These are phyloP conservation scores for Hymenoscyphus fraxineus DNA, from an alignment of 2,329 filamentous ascomycete genomes.

Conservation along the genomic window DNA sequence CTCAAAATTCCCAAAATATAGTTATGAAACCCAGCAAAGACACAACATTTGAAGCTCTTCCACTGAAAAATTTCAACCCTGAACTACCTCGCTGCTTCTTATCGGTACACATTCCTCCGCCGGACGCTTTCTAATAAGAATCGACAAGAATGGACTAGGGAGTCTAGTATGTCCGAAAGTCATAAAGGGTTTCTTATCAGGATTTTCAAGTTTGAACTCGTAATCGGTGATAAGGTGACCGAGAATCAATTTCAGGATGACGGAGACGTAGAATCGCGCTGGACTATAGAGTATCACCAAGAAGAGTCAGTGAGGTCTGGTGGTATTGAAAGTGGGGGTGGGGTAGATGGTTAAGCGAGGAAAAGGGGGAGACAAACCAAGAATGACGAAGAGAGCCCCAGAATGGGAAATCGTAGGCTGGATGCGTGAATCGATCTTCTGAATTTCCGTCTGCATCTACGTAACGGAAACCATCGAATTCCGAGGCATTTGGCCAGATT, in stretches of 20 bases:
- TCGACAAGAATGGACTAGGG: constrained; percentile 2
- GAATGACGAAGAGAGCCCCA: neutral
- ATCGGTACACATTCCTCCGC: neutral
- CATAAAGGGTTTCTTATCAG: neutral
- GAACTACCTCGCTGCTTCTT: neutral
- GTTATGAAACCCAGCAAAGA: neutral
- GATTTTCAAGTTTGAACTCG: constrained; percentile 2
- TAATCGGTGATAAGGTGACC: neutral
- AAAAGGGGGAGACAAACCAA: neutral
- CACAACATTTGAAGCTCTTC: neutral
- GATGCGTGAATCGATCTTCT: neutral
- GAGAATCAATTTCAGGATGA: neutral
- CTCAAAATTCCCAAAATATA: neutral
- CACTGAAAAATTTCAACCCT: neutral
- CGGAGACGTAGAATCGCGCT: constrained; percentile 3
- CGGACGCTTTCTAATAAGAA: neutral
- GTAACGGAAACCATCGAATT: neutral
- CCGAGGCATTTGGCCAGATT: neutral
- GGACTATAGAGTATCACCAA: neutral
- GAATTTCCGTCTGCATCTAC: neutral
- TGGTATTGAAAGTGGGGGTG: neutral
- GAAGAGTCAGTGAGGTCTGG: too few relatives aligned
- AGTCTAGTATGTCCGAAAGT: neutral
- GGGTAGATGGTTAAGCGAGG: neutral
- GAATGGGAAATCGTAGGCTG: neutral